Conservation (phyloP, 2,329 filamentous ascomycete genomes). For the Stemphylium beticola region DNA sequence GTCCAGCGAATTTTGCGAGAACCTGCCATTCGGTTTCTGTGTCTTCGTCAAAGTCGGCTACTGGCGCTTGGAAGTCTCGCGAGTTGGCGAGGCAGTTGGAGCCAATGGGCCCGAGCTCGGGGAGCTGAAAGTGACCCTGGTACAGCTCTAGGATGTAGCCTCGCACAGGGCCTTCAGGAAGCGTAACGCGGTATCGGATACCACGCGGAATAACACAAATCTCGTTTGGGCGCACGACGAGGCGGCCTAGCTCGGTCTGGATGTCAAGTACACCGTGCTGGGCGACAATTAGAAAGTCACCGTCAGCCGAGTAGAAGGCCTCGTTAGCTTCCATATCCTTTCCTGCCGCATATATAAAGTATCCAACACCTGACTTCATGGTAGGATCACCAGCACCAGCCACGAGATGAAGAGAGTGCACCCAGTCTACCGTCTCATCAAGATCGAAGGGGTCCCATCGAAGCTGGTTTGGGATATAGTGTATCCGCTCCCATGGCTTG, state of each 20-base stretch:
- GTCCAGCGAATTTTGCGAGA: conserved; percentile 67
- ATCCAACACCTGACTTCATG: conserved; percentile 78
- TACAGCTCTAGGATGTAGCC: conserved; percentile 73
- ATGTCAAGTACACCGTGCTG: conserved; percentile 71
- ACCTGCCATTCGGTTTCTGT: conserved; percentile 64
- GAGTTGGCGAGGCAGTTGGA: conserved; percentile 70
- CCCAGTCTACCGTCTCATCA: conserved; percentile 71
- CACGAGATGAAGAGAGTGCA: conserved; percentile 72
- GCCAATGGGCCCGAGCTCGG: conserved; percentile 70
- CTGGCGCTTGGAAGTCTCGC: conserved; percentile 69
- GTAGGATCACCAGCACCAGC: conserved; percentile 81
- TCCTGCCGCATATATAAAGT: conserved; percentile 80
- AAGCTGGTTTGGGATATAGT: conserved; percentile 80
- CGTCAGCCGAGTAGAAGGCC: conserved; percentile 83
- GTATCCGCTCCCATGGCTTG: conserved; percentile 63
- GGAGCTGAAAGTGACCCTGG: conserved; percentile 68
- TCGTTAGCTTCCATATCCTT: conserved; percentile 75
- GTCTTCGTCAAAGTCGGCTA: conserved; percentile 63
- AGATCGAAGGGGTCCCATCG: conserved; percentile 81
- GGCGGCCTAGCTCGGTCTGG: conserved; percentile 69
- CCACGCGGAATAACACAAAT: conserved; percentile 70
- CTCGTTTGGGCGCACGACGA: conserved; percentile 72
- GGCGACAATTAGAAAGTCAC: conserved; percentile 70
- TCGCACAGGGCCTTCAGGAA: conserved; percentile 65
- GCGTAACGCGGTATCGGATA: conserved; percentile 66